phyloP scores from a whole-genome alignment of 345 rosid species.

The Corchorus capsularis region DNA sequence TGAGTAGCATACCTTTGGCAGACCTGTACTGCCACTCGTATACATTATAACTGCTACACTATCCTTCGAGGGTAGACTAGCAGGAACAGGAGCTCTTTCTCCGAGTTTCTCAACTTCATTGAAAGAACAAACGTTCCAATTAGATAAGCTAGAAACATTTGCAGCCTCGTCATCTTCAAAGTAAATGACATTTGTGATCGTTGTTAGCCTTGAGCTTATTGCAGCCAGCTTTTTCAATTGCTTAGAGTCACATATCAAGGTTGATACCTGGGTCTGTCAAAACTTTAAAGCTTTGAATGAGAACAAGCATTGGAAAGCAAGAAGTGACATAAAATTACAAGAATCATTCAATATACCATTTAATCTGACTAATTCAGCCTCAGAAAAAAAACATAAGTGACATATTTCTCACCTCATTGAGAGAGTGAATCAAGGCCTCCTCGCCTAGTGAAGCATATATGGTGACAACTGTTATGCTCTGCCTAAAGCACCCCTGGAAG shows the following conservation, averaged over 20 bases:
- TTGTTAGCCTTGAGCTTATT: slow-evolving; percentile 53
- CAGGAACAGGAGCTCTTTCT: slow-evolving; percentile 45
- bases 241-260: slow-evolving; percentile 79
- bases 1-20: slow-evolving; percentile 69
- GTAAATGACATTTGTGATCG: slow-evolving; percentile 67
- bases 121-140: slow-evolving; percentile 64
- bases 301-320: slow-evolving; percentile 2
- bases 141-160: slow-evolving; percentile 35
- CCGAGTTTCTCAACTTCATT: slow-evolving; percentile 83
- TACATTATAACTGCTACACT: slow-evolving; percentile 81
- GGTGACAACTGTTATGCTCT: slow-evolving; percentile 71
- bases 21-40: slow-evolving; percentile 94
- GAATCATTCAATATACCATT: slow-evolving; percentile 3
- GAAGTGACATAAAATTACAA: neutral
- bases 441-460: slow-evolving; percentile 93
- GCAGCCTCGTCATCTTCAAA: slow-evolving; percentile 61
- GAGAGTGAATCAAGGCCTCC: slow-evolving; percentile 79
- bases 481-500: slow-evolving; percentile 87
- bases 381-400: slow-evolving; percentile 6
- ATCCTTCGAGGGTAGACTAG: slow-evolving; percentile 70
- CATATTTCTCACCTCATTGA: slow-evolving; percentile 66
- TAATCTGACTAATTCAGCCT: neutral
- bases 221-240: slow-evolving; percentile 67
- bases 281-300: slow-evolving; percentile 24
- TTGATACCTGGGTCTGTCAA: slow-evolving; percentile 79